Conservation (phyloP, 371 early-diverging fungal genomes). For the Mortierella sp. region DNA sequence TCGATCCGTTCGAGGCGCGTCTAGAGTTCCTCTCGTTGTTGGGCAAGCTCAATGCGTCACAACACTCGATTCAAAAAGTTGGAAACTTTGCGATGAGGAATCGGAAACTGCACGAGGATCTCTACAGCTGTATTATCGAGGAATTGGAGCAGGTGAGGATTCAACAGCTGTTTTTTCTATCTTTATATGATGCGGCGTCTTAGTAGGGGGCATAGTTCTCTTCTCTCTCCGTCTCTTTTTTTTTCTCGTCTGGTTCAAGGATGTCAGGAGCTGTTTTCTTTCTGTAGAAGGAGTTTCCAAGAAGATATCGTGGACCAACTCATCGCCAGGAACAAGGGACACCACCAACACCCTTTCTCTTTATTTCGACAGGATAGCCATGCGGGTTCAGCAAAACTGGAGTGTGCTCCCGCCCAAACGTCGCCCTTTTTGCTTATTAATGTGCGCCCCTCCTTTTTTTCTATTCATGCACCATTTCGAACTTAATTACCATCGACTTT, state of each 20-base stretch:
- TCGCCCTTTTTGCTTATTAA: background rate
- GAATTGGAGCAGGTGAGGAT: conserved; percentile 74
- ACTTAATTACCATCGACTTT: background rate
- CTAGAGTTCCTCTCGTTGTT: conserved; percentile 73
- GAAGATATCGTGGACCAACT: no score
- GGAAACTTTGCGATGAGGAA: conserved; percentile 78
- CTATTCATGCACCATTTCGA: no score
- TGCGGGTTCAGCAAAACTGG: no score
- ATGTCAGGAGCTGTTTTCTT: background rate
- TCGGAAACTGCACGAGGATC: conserved; percentile 75
- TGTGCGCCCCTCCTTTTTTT: background rate
- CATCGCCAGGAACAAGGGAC: no score
- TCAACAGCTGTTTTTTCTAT: background rate
- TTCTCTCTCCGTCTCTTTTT: conserved; percentile 7
- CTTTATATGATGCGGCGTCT: background rate
- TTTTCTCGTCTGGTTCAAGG: background rate
- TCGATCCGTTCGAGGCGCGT: conserved; percentile 86
- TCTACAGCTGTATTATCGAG: conserved; percentile 82
- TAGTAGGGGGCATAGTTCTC: conserved; percentile 2
- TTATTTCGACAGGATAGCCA: no score
- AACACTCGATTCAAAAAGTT: conserved; percentile 80
- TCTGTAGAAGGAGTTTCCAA: no score
- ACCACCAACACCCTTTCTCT: no score
- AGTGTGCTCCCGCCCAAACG: no score
- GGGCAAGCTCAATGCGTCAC: conserved; percentile 80